Conservation (phyloP, 176 grass and related monocot species). For the Triticum turgidum region DNA sequence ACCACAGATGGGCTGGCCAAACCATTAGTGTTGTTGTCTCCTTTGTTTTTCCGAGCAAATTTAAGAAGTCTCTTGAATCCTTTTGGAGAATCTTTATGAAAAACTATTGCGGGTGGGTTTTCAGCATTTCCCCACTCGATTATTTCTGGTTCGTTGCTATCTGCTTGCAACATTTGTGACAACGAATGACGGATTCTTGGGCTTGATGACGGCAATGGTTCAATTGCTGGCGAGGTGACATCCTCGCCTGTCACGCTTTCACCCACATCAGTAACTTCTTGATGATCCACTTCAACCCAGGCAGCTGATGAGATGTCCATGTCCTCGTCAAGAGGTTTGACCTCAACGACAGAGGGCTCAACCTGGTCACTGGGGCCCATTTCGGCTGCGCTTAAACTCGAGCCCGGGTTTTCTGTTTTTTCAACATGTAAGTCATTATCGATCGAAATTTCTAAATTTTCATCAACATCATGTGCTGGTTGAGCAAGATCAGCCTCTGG, state of each 20-base stretch:
- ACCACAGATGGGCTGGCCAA: constrained; percentile 73
- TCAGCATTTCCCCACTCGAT: constrained; percentile 99
- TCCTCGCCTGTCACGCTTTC: constrained; percentile 52
- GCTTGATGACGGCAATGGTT: constrained; percentile 63
- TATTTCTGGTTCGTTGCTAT: constrained; percentile 89
- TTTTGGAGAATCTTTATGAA: constrained; percentile 96
- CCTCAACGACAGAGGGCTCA: constrained; percentile 51
- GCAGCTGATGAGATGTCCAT: constrained; percentile 92
- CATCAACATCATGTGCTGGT: constrained; percentile 92
- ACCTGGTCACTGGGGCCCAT: constrained; percentile 40
- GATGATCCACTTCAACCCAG: constrained; percentile 90
- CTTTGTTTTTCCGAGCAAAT: constrained; percentile 97
- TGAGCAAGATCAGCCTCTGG: constrained; percentile 80
- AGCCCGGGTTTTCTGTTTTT: constrained; percentile 66
- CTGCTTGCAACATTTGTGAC: constrained; percentile 99
- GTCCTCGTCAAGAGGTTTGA: constrained; percentile 74
- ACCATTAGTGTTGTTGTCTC: constrained; percentile 62
- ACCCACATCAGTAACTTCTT: constrained; percentile 53
- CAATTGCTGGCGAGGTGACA: constrained; percentile 43
- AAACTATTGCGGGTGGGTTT: constrained; percentile 94
- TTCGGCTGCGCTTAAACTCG: constrained; percentile 56
- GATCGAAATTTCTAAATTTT: constrained; percentile 76
- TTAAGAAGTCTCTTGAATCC: constrained; percentile 98
- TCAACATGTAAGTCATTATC: constrained; percentile 83
- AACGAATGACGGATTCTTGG: constrained; percentile 88